Base-by-base conservation (phyloP, 2,329 filamentous ascomycete genomes). In the Zymoseptoria ardabiliae region DNA sequence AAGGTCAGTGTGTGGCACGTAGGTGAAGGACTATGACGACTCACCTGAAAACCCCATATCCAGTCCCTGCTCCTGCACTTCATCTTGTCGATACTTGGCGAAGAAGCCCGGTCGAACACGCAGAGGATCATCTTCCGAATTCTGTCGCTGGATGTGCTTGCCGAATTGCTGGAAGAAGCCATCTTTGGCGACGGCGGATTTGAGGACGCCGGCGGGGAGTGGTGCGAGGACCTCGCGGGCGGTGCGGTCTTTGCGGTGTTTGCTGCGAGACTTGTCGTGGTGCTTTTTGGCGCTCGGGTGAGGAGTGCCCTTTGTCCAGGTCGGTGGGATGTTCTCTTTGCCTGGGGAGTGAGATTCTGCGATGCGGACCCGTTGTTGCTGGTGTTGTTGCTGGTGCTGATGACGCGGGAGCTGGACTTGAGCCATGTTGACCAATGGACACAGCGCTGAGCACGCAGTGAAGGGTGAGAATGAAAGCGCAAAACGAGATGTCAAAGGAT, bases 261-360 rank as follows among this genome's bases (percentile, higher is more conserved):
- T 58, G 9, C 22, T 4, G 48, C 61, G 61, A 41, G 35, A 19
- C 22, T 63, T 48, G n/a, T 59, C 57, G 58, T 66, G 63, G 50
- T 68, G 61, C 30, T 53, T 56, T 20, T 58, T 61, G 51, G 62
- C 54, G 6, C 35, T 60, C 57, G 30, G 56, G 35, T 10, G 20
- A 2, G 58, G 61, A 35, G 57, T 58, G 48, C 53, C 63, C 22
- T 51, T 49, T 50, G 63, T 63, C 45, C 58, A 59, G 22, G 48
- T 25, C n/a, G 59, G 59, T 48, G 55, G 60, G 45, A 35, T 41
- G 51, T 62, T 63, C 35, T 63, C 60, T 35, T 64, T 63, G n/a
- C 52, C 53, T 13, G 56, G 25, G 11, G 45, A 20, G 19, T 53
- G 23, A 9, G 19, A 4, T 9, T 57, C 30, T 45, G 60, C 30